These are phyloP conservation scores for Amanita thiersii DNA, from an alignment of 768 basidiomycete genomes.

Conservation along the genomic window DNA sequence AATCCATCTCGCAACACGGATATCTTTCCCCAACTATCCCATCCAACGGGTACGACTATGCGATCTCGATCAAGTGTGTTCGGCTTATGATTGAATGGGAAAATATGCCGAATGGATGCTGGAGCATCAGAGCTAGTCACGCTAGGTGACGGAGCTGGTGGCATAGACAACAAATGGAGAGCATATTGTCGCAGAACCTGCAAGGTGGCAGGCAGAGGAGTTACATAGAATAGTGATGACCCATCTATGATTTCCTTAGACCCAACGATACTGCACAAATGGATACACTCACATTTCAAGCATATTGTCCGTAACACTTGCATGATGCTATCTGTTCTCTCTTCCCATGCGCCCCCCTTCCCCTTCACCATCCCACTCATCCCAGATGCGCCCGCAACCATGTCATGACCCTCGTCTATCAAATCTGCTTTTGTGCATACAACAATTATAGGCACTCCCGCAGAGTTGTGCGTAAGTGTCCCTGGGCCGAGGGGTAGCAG, in stretches of 20 bases:
- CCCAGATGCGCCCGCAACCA: slow-evolving; percentile 66
- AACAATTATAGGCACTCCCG: slow-evolving; percentile 83
- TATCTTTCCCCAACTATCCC: slow-evolving; percentile 99
- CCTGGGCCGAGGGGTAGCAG: slow-evolving; percentile 80
- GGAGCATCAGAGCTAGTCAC: slow-evolving; percentile 56
- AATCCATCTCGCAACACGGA: slow-evolving; percentile 85
- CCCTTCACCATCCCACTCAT: slow-evolving; percentile 91
- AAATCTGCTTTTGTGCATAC: slow-evolving; percentile 90
- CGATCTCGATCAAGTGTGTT: slow-evolving; percentile 91
- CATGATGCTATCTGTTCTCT: slow-evolving; percentile 91
- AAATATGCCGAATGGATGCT: slow-evolving; percentile 65
- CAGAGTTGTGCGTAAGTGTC: slow-evolving; percentile 76
- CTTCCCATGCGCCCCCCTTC: slow-evolving; percentile 91
- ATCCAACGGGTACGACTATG: slow-evolving; percentile 88
- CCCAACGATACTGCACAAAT: neutral
- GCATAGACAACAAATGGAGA: slow-evolving; percentile 72
- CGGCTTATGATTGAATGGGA: slow-evolving; percentile 81
- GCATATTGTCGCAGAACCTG: slow-evolving; percentile 75
- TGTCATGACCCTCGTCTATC: slow-evolving; percentile 76
- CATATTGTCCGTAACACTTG: slow-evolving; percentile 91
- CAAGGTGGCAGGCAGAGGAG: slow-evolving; percentile 68
- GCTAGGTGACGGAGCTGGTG: slow-evolving; percentile 66
- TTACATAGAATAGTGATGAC: slow-evolving; percentile 87
- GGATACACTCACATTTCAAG: slow-evolving; percentile 66
- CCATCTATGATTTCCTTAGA: slow-evolving; percentile 55